Base-by-base conservation (phyloP, 2,329 filamentous ascomycete species). In the Pseudogymnoascus sp. region DNA sequence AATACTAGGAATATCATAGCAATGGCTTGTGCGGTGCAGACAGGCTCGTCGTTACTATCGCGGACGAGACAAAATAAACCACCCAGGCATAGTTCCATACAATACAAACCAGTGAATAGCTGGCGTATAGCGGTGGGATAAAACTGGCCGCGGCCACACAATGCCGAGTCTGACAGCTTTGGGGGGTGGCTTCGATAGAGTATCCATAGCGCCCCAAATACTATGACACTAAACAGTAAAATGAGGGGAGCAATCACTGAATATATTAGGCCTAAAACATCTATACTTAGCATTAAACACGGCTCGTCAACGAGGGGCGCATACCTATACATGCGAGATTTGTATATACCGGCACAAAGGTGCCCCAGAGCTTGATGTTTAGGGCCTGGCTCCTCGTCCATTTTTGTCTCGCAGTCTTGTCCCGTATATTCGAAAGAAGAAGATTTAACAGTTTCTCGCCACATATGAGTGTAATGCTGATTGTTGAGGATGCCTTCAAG, bases 191-290 rank as follows among this genome's bases (percentile, higher is more conserved):
- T 47, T 14, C 42, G 21, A 47, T 47, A 47, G 24, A 93, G 92
- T 47, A 96, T 81, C 92, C 92, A 97, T 68, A 97, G 87, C 0
- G 97, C 79, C 60, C 83, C 82, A 74, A 96, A 97, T 0, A 93
- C 96, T 42, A 96, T 84, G 71, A 96, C 85, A 69, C 93, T 92
- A 78, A 97, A 97, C 29, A 97, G 78, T 59, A 93, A 83, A 71
- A 97, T 96, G 16, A n/a, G n/a, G n/a, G n/a, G n/a, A n/a, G n/a
- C n/a, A n/a, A n/a, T n/a, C n/a, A n/a, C n/a, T n/a, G n/a, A 90
- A 75, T 96, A 97, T 40, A 96, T 86, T 60, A 96, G 74, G 1
- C 85, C 92, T 64, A 53, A 53, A 47, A 7, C 42, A 47, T 47
- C 4, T 1, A 47, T 47, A 24, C 21, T 63, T 47, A 66, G 21